Base-by-base conservation (phyloP, 441 rosid species). In the Omphalea diandra region DNA sequence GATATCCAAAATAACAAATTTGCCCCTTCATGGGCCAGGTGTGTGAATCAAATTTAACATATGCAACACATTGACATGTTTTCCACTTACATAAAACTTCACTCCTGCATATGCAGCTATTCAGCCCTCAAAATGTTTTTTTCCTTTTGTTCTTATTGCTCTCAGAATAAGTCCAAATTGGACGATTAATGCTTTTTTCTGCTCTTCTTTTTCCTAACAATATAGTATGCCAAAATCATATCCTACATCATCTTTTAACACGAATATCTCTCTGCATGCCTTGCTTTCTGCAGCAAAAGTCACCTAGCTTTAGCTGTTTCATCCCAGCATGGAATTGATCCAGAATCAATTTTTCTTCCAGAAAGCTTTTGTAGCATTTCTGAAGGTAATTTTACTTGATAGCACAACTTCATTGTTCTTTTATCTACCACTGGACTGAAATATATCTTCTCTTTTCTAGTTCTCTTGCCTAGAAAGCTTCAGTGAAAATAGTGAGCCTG, bases 21-120 rank as follows among this genome's bases (percentile, higher is more conserved):
- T 62, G 70, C 86, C 71, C 99, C 99, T 79, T 75, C 93, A 24
- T 93, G 99, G 99, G 84, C 90, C 78, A 85, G 97, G 98, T 90
- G 57, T 74, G 83, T n/a, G n/a, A n/a, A n/a, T n/a, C n/a, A n/a
- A 47, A 5, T 73, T 71, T 68, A 53, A 18, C 12, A 24, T 35
- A 38, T 20, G 38, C 14, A 60, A 35, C 40, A n/a, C 24, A 31
- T 33, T 20, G 56, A 56, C 7, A n/a, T 10, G 7, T 22, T 31
- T 17, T 35, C 14, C n/a, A 41, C 2, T 32, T 62, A 55, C 22
- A 7, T 62, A 47, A 24, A 46, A 43, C 46, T 26, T 22, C 10
- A 4, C 43, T 38, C 46, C 22, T 68, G 58, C 54, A 71, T 46
- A 31, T 46, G 69, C 54, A 17, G 29, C 46, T n/a, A n/a, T n/a